Evolutionary conservation across 1,139 yeast species (phyloP).

Genomic region (Yamadazyma diospyri): DNA sequence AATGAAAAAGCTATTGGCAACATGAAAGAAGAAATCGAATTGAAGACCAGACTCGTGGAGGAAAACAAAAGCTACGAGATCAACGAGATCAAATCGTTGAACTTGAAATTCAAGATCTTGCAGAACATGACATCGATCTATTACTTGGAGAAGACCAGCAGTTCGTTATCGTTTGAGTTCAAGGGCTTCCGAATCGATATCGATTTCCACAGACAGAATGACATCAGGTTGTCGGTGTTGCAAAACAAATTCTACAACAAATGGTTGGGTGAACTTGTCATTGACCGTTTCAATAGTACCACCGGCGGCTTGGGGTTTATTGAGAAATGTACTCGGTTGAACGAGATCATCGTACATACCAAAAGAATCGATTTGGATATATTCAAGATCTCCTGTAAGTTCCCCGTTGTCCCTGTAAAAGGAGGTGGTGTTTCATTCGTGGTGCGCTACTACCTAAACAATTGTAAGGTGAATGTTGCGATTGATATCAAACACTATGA

Average conservation of each 20-base stretch:
- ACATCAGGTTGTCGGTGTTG: slow-evolving; percentile 1
- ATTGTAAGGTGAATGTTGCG: slow-evolving; percentile 4
- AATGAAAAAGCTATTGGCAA: slow-evolving; percentile 16
- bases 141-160: slow-evolving; percentile 14
- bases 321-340: slow-evolving; percentile 18
- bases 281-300: slow-evolving; percentile 13
- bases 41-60: slow-evolving; percentile 16
- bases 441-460: slow-evolving; percentile 11
- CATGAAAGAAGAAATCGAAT: slow-evolving; percentile 15
- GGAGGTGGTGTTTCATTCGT: slow-evolving; percentile 9
- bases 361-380: slow-evolving; percentile 25
- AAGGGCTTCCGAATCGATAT: slow-evolving; percentile 10
- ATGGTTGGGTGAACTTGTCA: slow-evolving; percentile 11
- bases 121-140: slow-evolving; percentile 22
- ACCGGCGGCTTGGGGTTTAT: slow-evolving; percentile 12
- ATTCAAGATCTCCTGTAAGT: slow-evolving; percentile 25
- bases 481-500: slow-evolving; percentile 1
- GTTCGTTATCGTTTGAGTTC: slow-evolving; percentile 8
- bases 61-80: slow-evolving; percentile 22
- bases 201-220: not conserved
- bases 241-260: slow-evolving; percentile 10
- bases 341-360: slow-evolving; percentile 14
- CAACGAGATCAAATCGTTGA: slow-evolving; percentile 23
- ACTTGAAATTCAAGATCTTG: slow-evolving; percentile 21
- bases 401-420: slow-evolving; percentile 19